Evolutionary conservation across 345 rosid species (phyloP).

Genomic region (Carallia pectinifolia): DNA sequence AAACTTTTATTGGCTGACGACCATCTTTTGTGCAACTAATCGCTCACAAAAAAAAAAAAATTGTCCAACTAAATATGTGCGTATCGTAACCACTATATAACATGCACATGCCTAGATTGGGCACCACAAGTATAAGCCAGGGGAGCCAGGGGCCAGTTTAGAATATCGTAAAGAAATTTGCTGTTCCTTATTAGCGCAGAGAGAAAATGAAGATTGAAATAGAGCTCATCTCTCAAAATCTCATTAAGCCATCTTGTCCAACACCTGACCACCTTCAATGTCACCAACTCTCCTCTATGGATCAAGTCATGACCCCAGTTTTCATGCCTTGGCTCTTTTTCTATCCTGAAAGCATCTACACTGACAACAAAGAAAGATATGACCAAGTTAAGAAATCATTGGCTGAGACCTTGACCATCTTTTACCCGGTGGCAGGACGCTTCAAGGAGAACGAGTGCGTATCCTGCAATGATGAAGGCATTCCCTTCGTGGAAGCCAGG

Average conservation of each 20-base stretch:
- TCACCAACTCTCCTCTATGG: conserved; percentile 26
- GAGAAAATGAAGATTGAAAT: conserved; percentile 8
- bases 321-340: conserved; percentile 4
- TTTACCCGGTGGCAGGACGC: conserved; percentile 33
- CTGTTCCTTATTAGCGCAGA: no score
- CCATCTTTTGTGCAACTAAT: no score
- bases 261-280: conserved; percentile 23
- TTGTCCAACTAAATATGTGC: no score
- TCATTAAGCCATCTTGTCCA: conserved; percentile 28
- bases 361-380: neutral
- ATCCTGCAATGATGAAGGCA: conserved; percentile 38
- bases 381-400: conserved; percentile 33
- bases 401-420: conserved; percentile 32
- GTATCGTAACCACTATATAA: no score
- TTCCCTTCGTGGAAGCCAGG: conserved; percentile 32
- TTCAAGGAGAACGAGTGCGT: conserved; percentile 8
- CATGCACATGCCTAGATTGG: no score
- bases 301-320: conserved; percentile 25
- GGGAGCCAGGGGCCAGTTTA: no score
- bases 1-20: no score
- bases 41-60: no score
- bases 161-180: no score
- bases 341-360: neutral
- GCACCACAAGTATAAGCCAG: no score
- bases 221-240: conserved; percentile 32